Evolutionary conservation across 2,329 filamentous ascomycete species (phyloP).

Genomic region (Fusarium tuaranense): DNA sequence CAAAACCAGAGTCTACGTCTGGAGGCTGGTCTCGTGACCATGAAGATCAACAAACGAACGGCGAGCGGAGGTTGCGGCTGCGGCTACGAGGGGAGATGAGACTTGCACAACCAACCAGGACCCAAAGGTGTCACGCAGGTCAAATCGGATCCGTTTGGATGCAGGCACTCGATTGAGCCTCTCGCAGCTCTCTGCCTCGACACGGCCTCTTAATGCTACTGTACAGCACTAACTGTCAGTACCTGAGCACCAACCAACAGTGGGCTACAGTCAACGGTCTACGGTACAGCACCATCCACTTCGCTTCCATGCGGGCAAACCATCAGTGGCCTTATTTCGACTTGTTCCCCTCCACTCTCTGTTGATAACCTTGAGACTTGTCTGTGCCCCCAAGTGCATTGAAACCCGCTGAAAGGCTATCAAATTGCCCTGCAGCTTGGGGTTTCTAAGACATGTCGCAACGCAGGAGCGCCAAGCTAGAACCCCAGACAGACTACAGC

Average conservation of each 20-base stretch:
- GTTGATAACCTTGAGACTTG: neutral
- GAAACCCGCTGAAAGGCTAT: neutral
- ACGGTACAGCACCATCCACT: neutral
- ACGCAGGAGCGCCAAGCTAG: neutral
- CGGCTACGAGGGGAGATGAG: neutral
- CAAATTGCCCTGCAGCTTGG: neutral
- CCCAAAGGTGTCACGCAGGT: neutral
- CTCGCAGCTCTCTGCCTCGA: neutral
- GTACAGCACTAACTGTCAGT: neutral
- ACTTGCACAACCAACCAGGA: neutral
- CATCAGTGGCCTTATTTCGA: neutral
- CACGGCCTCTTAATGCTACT: neutral
- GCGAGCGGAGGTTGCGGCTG: neutral
- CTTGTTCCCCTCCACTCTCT: neutral
- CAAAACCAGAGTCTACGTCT: slow-evolving; percentile 1
- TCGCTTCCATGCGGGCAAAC: neutral
- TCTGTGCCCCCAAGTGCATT: neutral
- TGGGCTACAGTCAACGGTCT: neutral
- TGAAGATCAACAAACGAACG: neutral
- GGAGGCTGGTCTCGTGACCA: slow-evolving; percentile 20
- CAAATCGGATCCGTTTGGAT: neutral
- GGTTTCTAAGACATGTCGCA: neutral
- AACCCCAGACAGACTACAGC: neutral
- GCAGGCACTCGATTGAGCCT: neutral
- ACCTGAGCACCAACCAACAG: neutral